Percentiles rank a stretch among this genome's conserved stretches.
These are phyloP conservation scores for Rhododendron mucronatum DNA, from an alignment of 148 eudicot genomes.

Conservation along the genomic window DNA sequence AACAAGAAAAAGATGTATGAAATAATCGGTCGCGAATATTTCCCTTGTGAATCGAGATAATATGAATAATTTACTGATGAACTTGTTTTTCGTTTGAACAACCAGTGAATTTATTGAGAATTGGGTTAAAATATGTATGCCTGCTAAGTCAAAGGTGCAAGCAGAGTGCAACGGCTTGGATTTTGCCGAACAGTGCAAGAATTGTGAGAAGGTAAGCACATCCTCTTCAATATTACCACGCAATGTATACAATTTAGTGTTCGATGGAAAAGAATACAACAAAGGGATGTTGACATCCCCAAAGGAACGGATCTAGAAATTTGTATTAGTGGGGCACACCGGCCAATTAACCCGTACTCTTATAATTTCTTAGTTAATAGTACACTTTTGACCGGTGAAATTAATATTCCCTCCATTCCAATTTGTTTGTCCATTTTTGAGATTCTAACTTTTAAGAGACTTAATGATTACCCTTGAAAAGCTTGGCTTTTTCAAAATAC, in stretches of 20 bases:
- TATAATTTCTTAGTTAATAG: no score
- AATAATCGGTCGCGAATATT: neutral
- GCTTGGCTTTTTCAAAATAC: no score
- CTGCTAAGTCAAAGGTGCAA: constrained; percentile 64
- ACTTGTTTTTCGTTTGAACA: neutral
- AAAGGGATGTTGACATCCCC: neutral
- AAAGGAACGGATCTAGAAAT: neutral
- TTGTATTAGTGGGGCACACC: no score
- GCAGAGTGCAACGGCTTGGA: constrained; percentile 29
- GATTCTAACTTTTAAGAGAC: no score
- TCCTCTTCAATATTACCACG: neutral
- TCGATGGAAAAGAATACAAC: neutral
- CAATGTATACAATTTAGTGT: neutral
- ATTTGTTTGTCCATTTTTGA: no score
- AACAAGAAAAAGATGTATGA: neutral
- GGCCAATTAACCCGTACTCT: no score
- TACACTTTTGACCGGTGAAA: no score
- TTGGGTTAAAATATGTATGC: constrained; percentile 76
- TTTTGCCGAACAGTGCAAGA: constrained; percentile 52
- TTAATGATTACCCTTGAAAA: no score
- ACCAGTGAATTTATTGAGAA: constrained; percentile 69
- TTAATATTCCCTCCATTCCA: no score
- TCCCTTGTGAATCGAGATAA: neutral
- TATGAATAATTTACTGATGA: neutral
- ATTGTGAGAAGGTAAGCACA: constrained; percentile 54